Evolutionary conservation across 305 asterid species (phyloP).

Genomic region (Fraxinus paxiana): DNA sequence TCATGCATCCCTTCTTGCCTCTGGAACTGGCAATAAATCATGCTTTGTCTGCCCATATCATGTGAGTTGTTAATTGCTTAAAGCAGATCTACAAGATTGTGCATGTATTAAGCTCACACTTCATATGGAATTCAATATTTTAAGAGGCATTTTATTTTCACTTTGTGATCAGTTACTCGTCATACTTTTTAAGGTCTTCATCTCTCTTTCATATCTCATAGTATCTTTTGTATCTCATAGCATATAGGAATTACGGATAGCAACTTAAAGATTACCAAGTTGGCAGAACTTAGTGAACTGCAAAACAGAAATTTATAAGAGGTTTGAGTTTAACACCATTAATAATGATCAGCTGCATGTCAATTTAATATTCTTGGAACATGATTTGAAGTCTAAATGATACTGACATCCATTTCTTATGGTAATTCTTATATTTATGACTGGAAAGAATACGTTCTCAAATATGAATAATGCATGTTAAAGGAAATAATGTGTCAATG

Average conservation of each 20-base stretch:
- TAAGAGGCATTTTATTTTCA: not conserved
- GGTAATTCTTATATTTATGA: not conserved
- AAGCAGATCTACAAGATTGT: not conserved
- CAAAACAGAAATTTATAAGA: not conserved
- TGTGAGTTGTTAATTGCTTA: constrained; percentile 48
- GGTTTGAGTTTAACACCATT: not conserved
- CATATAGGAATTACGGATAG: too few relatives aligned
- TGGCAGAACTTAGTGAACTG: not conserved
- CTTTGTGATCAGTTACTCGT: not conserved
- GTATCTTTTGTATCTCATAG: too few relatives aligned
- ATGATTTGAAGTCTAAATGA: not conserved
- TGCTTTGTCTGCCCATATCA: constrained; percentile 91
- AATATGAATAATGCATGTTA: not conserved
- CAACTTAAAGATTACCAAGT: not conserved
- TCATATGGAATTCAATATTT: not conserved
- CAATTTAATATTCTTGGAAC: not conserved
- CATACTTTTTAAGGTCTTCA: not conserved
- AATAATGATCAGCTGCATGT: not conserved
- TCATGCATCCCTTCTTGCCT: constrained; percentile 75
- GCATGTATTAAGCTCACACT: constrained; percentile 4
- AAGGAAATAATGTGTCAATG: not conserved
- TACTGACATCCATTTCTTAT: not conserved
- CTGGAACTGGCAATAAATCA: constrained; percentile 59
- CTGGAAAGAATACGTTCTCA: not conserved
- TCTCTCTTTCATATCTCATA: not conserved